Base-by-base conservation (phyloP, 2,329 filamentous ascomycete species). In the Aspergillus brasiliensis region DNA sequence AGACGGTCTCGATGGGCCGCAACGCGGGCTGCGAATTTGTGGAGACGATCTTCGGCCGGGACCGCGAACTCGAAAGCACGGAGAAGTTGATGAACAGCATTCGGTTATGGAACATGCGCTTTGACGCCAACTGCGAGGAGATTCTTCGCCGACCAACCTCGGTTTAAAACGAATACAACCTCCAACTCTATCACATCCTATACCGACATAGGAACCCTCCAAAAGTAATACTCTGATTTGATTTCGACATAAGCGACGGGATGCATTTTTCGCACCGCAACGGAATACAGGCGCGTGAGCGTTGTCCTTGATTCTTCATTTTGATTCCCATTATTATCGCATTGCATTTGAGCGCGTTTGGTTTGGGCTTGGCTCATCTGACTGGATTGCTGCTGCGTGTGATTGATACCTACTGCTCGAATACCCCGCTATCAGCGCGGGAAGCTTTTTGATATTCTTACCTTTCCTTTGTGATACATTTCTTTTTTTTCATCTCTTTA, bases 11-110 rank as follows among this genome's bases (percentile, higher is more conserved):
- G 75, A 91, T 98, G 77, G 94, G 93, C 73, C 93, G 92, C 82
- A 94, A 92, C 75, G 92, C 92, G 56, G 95, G 95, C 54, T 89
- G 91, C 68, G 93, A 97, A 81, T 98, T 99, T 71, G 94, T 99
- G 71, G 90, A 97, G 75, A 93, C 92, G 55, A 91, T 99, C 69
- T 98, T 98, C 70, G 94, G 93, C 66, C 88, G 90, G 64, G 94
- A 98, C 73, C 86, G 92, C 64, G 91, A 97, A 79, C 83, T 97
- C 57, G 88, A 93, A 75, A 88, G 88, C 77, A 97, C 94, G 2
- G 92, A 97, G 82, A 91, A 90, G 77, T 87, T 97, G 78, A 98
- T 98, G 92, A 88, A 91, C 66, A 88, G 87, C 65, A 88, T 97
- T 72, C 86, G 91, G 52, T 83, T 93, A 37, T 99, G 94, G 91